Evolutionary conservation across 345 rosid genomes (phyloP).

Genomic region (Boechera divaricarpa): DNA sequence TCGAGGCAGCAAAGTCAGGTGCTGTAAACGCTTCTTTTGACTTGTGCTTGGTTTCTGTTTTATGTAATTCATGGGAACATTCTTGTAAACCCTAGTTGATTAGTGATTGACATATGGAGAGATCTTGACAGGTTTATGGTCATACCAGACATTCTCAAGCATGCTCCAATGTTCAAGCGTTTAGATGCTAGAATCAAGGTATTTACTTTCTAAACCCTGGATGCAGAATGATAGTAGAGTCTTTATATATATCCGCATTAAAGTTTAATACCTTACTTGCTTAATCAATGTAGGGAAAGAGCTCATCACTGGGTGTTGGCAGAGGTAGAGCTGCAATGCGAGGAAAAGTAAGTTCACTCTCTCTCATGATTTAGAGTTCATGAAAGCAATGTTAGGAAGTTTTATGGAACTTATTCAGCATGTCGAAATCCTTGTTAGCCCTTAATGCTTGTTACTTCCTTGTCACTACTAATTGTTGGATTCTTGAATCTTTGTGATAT

Average conservation of each 20-base stretch:
- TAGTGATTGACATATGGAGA: constrained; percentile 10
- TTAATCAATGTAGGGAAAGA: constrained; percentile 78
- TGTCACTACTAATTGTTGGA: constrained; percentile 27
- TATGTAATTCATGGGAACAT: constrained; percentile 10
- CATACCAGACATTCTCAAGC: constrained; percentile 98
- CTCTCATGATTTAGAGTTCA: not conserved
- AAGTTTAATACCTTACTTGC: not conserved
- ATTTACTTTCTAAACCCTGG: constrained; percentile 24
- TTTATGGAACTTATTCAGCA: not conserved
- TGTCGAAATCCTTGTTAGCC: not conserved
- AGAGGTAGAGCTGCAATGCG: constrained; percentile 99
- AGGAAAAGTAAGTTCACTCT: constrained; percentile 71
- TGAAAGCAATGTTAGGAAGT: constrained; percentile 14
- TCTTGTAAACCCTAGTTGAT: constrained; percentile 2
- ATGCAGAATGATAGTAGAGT: not conserved
- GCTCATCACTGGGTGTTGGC: constrained; percentile 96
- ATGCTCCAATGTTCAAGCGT: constrained; percentile 99
- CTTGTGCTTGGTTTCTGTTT: constrained; percentile 1
- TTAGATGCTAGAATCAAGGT: constrained; percentile 99
- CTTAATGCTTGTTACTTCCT: constrained; percentile 11
- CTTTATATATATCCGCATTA: not conserved
- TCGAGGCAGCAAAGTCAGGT: constrained; percentile 99
- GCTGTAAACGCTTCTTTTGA: constrained; percentile 14
- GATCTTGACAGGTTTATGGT: constrained; percentile 83
- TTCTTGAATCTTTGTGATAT: constrained; percentile 12